phyloP scores from a whole-genome alignment of 768 basidiomycete genomes.

The Thelephora ganbajun region DNA sequence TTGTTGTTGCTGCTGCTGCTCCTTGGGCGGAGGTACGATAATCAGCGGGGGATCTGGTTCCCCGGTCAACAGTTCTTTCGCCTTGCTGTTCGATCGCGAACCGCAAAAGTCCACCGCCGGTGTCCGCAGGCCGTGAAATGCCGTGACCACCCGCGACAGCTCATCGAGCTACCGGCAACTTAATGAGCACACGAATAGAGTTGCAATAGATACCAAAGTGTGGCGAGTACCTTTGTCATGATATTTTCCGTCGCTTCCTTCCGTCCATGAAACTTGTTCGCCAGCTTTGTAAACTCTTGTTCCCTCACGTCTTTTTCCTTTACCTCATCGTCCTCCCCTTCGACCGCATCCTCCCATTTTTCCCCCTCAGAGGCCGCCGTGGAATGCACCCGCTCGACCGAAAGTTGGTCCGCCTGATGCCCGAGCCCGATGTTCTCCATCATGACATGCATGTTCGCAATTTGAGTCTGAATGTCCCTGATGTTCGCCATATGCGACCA shows the following conservation, averaged over 20 bases:
- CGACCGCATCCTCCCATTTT: slow-evolving; percentile 27
- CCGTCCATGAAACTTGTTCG: slow-evolving; percentile 54
- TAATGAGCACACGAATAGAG: slow-evolving; percentile 1
- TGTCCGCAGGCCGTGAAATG: slow-evolving; percentile 29
- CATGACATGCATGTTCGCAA: slow-evolving; percentile 57
- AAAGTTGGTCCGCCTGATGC: slow-evolving; percentile 13
- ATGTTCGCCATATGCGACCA: slow-evolving; percentile 60
- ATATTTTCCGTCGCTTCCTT: slow-evolving; percentile 57
- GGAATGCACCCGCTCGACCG: slow-evolving; percentile 13
- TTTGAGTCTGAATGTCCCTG: slow-evolving; percentile 57
- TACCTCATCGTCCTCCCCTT: slow-evolving; percentile 32
- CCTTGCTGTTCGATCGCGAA: slow-evolving; percentile 19
- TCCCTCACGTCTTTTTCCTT: slow-evolving; percentile 35
- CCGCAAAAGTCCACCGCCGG: slow-evolving; percentile 24
- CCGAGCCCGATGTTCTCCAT: slow-evolving; percentile 54
- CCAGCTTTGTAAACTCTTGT: slow-evolving; percentile 53
- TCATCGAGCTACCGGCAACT: slow-evolving; percentile 36
- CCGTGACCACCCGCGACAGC: slow-evolving; percentile 27
- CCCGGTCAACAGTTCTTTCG: neutral
- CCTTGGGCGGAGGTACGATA: neutral
- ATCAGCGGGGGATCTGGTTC: neutral
- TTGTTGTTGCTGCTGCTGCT: too few species aligned
- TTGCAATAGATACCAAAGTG: slow-evolving; percentile 5
- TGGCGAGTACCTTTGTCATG: slow-evolving; percentile 69
- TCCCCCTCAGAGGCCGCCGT: slow-evolving; percentile 35